These are phyloP conservation scores for Pyrus hybrid DNA, from an alignment of 331 rosid species.

Conservation along the genomic window DNA sequence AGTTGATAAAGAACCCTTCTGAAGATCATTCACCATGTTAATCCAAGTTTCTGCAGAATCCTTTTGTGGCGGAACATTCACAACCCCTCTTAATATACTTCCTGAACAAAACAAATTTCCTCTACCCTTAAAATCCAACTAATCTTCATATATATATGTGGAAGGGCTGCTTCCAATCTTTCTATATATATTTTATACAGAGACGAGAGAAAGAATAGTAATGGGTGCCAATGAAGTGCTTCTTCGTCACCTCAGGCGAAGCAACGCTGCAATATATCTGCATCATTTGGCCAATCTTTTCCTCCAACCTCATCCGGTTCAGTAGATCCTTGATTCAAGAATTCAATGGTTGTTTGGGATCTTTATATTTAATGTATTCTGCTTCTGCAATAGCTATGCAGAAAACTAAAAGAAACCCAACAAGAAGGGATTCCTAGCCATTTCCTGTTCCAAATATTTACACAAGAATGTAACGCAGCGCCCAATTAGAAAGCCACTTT, in stretches of 20 bases:
- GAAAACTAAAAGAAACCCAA: constrained; percentile 24
- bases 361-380: constrained; percentile 37
- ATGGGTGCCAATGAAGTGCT: constrained; percentile 43
- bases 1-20: constrained; percentile 52
- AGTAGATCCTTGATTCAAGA: constrained; percentile 39
- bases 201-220: not conserved
- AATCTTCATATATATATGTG: not conserved
- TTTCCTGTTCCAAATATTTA: not conserved
- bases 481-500: not conserved
- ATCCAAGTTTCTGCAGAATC: constrained; percentile 71
- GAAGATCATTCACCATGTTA: constrained; percentile 54
- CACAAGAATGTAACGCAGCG: not conserved
- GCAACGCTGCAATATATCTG: constrained; percentile 57
- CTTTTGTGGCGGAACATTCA: constrained; percentile 40
- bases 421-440: constrained; percentile 14
- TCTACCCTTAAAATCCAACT: not conserved
- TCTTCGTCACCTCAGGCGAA: constrained; percentile 33
- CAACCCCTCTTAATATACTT: constrained; percentile 63
- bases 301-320: constrained; percentile 46
- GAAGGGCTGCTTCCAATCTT: not conserved
- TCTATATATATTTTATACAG: not conserved
- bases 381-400: constrained; percentile 21
- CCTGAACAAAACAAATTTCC: constrained; percentile 24
- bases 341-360: constrained; percentile 45
- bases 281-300: constrained; percentile 71